Evolutionary conservation across 1,284 basidiomycete genomes (phyloP).

Genomic region (Pterulicium gracile): DNA sequence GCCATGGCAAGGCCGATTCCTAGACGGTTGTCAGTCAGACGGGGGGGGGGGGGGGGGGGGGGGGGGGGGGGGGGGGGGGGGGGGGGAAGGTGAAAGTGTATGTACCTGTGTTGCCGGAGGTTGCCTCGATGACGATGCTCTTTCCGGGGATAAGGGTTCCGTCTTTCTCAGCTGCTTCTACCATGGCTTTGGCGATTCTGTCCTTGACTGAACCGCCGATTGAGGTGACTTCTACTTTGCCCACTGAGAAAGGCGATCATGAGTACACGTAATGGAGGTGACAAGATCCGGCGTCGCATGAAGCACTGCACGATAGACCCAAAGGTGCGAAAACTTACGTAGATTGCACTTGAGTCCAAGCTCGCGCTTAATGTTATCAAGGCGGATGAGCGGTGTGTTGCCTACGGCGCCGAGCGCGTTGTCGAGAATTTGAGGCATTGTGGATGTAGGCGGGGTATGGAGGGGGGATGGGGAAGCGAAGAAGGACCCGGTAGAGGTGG

Average conservation of each 20-base stretch:
- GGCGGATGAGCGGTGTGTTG: conserved; percentile 81
- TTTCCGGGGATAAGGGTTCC: conserved; percentile 82
- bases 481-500: not conserved
- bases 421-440: conserved; percentile 48
- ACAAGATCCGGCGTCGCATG: conserved; percentile 2
- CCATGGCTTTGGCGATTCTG: conserved; percentile 95
- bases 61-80: not conserved
- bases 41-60: too few species aligned
- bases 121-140: conserved; percentile 90
- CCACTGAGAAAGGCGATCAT: conserved; percentile 67
- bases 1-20: conserved; percentile 90
- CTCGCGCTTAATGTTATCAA: conserved; percentile 69
- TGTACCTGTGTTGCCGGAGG: conserved; percentile 89
- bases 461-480: not conserved
- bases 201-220: conserved; percentile 95
- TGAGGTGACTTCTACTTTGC: conserved; percentile 86
- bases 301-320: not conserved
- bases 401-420: conserved; percentile 81
- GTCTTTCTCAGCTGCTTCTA: conserved; percentile 82
- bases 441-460: conserved; percentile 6
- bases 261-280: conserved; percentile 6
- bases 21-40: conserved; percentile 17
- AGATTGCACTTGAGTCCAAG: conserved; percentile 86
- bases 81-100: conserved; percentile 6
- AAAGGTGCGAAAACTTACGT: conserved; percentile 37